Evolutionary conservation across 495 filamentous ascomycete genomes (phyloP).

Genomic region (Hypoxylon crocopeplum): DNA sequence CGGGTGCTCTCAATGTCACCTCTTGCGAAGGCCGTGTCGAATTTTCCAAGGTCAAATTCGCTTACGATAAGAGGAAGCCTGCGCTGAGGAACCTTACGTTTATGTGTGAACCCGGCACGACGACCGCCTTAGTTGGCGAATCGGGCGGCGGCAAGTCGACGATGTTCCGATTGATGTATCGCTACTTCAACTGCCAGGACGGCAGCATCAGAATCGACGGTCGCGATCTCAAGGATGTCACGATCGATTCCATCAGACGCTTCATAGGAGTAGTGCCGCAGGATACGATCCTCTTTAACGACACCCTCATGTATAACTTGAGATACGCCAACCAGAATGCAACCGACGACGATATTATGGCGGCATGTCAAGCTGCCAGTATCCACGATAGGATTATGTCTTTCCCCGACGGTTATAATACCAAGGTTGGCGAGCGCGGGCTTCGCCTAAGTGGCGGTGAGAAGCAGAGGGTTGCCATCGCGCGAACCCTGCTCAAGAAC

Average conservation of each 20-base stretch:
- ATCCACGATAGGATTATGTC: slow-evolving; percentile 95
- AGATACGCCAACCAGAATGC: slow-evolving; percentile 89
- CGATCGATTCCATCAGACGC: slow-evolving; percentile 88
- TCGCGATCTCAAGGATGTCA: slow-evolving; percentile 81
- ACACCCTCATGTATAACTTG: slow-evolving; percentile 94
- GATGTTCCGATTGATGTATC: slow-evolving; percentile 93
- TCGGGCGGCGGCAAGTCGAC: slow-evolving; percentile 97
- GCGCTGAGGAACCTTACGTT: slow-evolving; percentile 85
- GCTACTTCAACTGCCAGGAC: slow-evolving; percentile 84
- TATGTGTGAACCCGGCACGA: slow-evolving; percentile 84
- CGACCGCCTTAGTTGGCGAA: slow-evolving; percentile 94
- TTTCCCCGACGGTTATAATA: slow-evolving; percentile 91
- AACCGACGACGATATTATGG: slow-evolving; percentile 84
- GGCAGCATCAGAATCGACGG: slow-evolving; percentile 86
- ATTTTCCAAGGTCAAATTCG: slow-evolving; percentile 87
- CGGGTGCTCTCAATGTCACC: slow-evolving; percentile 55
- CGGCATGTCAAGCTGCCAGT: slow-evolving; percentile 88
- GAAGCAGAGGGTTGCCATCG: slow-evolving; percentile 97
- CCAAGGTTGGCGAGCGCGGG: slow-evolving; percentile 94
- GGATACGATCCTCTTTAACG: slow-evolving; percentile 96
- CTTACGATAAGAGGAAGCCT: slow-evolving; percentile 87
- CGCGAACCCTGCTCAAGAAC: slow-evolving; percentile 93
- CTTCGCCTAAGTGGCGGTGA: slow-evolving; percentile 92
- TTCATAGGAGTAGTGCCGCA: slow-evolving; percentile 97
- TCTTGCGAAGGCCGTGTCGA: slow-evolving; percentile 79